Percentiles rank a stretch among this genome's conserved stretches.
Evolutionary conservation across 495 filamentous ascomycete genomes (phyloP).

Genomic region (Collariella sp.): DNA sequence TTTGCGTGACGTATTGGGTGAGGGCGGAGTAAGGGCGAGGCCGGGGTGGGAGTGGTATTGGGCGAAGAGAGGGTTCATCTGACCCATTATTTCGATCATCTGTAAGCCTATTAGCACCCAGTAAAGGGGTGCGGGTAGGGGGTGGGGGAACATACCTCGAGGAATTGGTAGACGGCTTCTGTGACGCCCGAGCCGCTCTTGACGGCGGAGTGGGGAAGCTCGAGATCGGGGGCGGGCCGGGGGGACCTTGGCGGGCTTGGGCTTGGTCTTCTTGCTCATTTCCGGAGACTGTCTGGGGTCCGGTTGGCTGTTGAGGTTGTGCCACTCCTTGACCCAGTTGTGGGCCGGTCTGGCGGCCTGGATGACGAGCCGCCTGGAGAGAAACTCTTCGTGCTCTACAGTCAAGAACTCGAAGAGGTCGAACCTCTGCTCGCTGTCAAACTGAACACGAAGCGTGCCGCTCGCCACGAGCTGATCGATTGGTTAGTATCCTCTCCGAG

Average conservation of each 20-base stretch:
- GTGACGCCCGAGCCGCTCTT: constrained; percentile 53
- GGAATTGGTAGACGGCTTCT: constrained; percentile 52
- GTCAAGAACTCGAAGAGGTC: constrained; percentile 64
- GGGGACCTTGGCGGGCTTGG: constrained; percentile 40
- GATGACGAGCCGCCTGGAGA: constrained; percentile 49
- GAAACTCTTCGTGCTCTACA: constrained; percentile 56
- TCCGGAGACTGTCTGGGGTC: constrained; percentile 66
- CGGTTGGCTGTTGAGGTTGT: constrained; percentile 36
- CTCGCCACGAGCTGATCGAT: constrained; percentile 50
- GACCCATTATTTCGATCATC: constrained; percentile 66
- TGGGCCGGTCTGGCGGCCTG: constrained; percentile 46
- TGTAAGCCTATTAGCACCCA: constrained; percentile 23
- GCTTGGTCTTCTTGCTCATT: constrained; percentile 60
- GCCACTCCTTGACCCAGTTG: constrained; percentile 50
- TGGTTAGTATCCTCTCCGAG: constrained; percentile 15
- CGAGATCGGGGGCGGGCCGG: constrained; percentile 46
- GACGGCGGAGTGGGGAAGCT: constrained; percentile 55
- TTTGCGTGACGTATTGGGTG: constrained; percentile 47
- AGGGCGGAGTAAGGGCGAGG: constrained; percentile 54
- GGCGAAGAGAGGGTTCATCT: constrained; percentile 60
- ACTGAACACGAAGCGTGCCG: constrained; percentile 54
- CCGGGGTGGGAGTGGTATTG: constrained; percentile 51
- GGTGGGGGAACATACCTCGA: constrained; percentile 49
- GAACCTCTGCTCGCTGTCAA: constrained; percentile 60
- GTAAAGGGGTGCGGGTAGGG: neutral